Conservation (phyloP, 1,284 basidiomycete genomes). For the Pseudozyma tsukubaensis region DNA sequence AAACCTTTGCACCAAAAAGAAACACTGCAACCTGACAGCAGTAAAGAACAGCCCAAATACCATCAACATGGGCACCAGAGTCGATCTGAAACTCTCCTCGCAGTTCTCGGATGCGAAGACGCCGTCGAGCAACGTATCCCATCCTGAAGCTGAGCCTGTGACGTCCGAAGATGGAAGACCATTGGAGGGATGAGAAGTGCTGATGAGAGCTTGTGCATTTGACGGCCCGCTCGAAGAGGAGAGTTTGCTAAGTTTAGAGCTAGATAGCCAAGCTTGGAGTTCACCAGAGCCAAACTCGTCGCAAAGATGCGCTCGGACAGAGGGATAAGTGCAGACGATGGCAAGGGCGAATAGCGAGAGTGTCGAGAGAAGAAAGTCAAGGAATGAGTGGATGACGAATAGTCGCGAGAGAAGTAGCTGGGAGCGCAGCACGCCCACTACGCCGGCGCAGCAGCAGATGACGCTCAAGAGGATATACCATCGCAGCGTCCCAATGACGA, state of each 20-base stretch:
- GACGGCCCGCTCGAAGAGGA: neutral
- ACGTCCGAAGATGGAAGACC: slow-evolving; percentile 11
- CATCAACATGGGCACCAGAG: slow-evolving; percentile 44
- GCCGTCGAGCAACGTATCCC: slow-evolving; percentile 49
- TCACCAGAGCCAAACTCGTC: slow-evolving; percentile 51
- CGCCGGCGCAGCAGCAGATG: slow-evolving; percentile 43
- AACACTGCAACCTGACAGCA: slow-evolving; percentile 46
- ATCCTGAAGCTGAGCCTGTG: slow-evolving; percentile 31
- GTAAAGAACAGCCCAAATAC: slow-evolving; percentile 43
- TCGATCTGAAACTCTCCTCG: slow-evolving; percentile 51
- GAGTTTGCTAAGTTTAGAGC: neutral
- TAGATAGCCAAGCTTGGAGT: slow-evolving; percentile 31
- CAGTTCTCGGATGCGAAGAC: slow-evolving; percentile 52
- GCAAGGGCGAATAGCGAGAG: slow-evolving; percentile 51
- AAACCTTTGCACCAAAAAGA: slow-evolving; percentile 46
- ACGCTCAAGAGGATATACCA: slow-evolving; percentile 48
- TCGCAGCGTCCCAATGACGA: slow-evolving; percentile 34
- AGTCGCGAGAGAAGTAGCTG: slow-evolving; percentile 45
- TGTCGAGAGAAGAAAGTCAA: slow-evolving; percentile 56
- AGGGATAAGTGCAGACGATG: slow-evolving; percentile 52
- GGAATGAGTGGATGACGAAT: slow-evolving; percentile 56
- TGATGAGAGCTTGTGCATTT: neutral
- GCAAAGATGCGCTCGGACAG: slow-evolving; percentile 49
- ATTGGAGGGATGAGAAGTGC: neutral
- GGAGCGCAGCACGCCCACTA: slow-evolving; percentile 46